These are phyloP conservation scores for Penicillium argentinense DNA, from an alignment of 495 filamentous ascomycete species.

Conservation along the genomic window DNA sequence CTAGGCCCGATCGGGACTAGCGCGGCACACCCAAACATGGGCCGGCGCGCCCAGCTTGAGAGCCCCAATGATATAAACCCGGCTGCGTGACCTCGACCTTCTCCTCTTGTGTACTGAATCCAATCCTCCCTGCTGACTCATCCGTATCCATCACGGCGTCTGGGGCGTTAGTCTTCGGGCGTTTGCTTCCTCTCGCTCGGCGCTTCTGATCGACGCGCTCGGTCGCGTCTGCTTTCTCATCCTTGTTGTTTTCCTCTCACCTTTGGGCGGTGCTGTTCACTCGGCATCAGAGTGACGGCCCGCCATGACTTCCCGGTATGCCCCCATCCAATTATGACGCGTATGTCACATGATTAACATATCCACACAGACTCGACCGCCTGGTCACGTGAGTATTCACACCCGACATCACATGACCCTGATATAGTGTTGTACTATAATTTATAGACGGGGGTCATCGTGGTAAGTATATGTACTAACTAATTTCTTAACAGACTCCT, in stretches of 20 bases:
- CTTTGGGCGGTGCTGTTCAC: constrained; percentile 24
- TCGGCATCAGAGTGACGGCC: constrained; percentile 32
- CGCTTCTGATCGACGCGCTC: constrained; percentile 9
- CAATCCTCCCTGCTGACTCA: constrained; percentile 31
- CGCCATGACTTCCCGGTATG: constrained; percentile 56
- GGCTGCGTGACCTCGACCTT: constrained; percentile 51
- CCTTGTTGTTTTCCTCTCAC: constrained; percentile 15
- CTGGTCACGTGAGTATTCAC: constrained; percentile 80
- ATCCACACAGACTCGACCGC: constrained; percentile 69
- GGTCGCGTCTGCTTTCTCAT: constrained; percentile 13
- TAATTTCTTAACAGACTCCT: constrained; percentile 63
- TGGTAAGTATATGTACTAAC: constrained; percentile 33
- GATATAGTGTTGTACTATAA: too few relatives aligned
- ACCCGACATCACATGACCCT: constrained; percentile 15
- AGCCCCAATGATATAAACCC: constrained; percentile 53
- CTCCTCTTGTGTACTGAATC: constrained; percentile 32
- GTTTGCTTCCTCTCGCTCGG: constrained; percentile 14
- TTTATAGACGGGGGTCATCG: too few relatives aligned
- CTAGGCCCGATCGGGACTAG: constrained; percentile 32
- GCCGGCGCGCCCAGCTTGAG: constrained; percentile 44
- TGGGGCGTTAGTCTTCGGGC: constrained; percentile 19
- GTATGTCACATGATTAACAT: constrained; percentile 39
- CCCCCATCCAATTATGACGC: constrained; percentile 28
- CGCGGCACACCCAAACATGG: constrained; percentile 42
- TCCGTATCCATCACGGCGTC: constrained; percentile 8